Evolutionary conservation across 768 basidiomycete species (phyloP).

Genomic region (Nevesoporus exiguus): DNA sequence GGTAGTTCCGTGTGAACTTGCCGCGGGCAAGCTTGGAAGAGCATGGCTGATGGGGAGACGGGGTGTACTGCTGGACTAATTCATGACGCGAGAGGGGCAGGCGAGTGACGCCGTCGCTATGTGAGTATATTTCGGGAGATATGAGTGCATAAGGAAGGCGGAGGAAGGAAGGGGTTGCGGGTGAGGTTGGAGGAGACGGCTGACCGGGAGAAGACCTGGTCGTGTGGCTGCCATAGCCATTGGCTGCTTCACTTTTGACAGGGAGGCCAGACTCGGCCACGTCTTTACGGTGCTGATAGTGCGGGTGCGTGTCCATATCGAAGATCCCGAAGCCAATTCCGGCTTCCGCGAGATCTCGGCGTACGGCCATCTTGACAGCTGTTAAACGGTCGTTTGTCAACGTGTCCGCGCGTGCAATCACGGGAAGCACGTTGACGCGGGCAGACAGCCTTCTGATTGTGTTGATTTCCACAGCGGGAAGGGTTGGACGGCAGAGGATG

Average conservation of each 20-base stretch:
- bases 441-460: conserved; percentile 77
- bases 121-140: conserved; percentile 80
- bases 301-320: conserved; percentile 63
- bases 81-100: conserved; percentile 61
- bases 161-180: conserved; percentile 54
- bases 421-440: conserved; percentile 85
- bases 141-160: conserved; percentile 82
- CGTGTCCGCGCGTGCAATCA: conserved; percentile 77
- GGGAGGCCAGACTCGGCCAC: conserved; percentile 40
- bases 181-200: conserved; percentile 66
- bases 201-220: conserved; percentile 51
- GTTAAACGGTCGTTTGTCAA: conserved; percentile 79
- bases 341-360: conserved; percentile 75
- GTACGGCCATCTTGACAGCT: conserved; percentile 75
- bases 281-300: conserved; percentile 42
- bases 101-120: conserved; percentile 73
- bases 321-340: conserved; percentile 90
- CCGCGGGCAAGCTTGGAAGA: conserved; percentile 49
- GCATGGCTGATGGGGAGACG: conserved; percentile 44
- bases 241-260: conserved; percentile 50
- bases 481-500: conserved; percentile 59
- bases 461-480: conserved; percentile 68
- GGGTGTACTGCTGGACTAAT: conserved; percentile 70
- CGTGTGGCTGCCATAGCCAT: conserved; percentile 47
- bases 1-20: conserved; percentile 68